Base-by-base conservation (phyloP, 495 filamentous ascomycete species). In the Hypoxylon rickii region DNA sequence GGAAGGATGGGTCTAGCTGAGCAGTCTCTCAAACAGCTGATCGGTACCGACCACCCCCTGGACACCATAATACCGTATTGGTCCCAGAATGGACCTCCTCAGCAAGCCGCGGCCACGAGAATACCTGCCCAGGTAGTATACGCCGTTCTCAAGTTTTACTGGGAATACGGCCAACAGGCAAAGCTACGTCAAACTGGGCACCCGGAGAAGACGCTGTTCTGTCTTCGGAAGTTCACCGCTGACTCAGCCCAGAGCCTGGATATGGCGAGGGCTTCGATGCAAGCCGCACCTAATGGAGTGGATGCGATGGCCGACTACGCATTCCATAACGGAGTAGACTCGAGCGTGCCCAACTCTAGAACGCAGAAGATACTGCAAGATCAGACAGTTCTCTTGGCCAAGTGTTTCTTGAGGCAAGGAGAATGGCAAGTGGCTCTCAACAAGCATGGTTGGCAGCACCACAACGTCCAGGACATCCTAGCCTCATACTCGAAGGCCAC, bases 1-100 rank as follows among this genome's bases (percentile, higher is more conserved):
- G 88, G 90, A 44, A 86, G 94, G 7, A 92, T 90, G 76, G 94
- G 93, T 11, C 81, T 99, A n/a, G 95, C 93, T 2, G 94, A 97
- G 75, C 93, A 96, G 69, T 90, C 90, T n/a, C 75, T 99, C 36
- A 89, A 91, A 64, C 86, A 85, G 21, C 77, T 83, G 20, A 77
- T 82, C 42, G 79, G 78, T 10, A 77, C 65, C 18, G 80, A 83
- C 8, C 81, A 89, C n/a, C 84, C 85, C 21, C 78, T 88, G 11
- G 83, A 88, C 37, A 72, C 73, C 1, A 75, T 79, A 22, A 77
- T 83, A 16, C 79, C 79, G 47, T 68, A 78, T 70, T 69, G 86
- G 85, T 55, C 73, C 60, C 63, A 61, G 10, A 54, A 54, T 21
- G 41, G 60, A n/a, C 66, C 84, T 65, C 63, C 78, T 70, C 62